These are phyloP conservation scores for Sutorius eximius DNA, from an alignment of 1,284 basidiomycete species.

Conservation along the genomic window DNA sequence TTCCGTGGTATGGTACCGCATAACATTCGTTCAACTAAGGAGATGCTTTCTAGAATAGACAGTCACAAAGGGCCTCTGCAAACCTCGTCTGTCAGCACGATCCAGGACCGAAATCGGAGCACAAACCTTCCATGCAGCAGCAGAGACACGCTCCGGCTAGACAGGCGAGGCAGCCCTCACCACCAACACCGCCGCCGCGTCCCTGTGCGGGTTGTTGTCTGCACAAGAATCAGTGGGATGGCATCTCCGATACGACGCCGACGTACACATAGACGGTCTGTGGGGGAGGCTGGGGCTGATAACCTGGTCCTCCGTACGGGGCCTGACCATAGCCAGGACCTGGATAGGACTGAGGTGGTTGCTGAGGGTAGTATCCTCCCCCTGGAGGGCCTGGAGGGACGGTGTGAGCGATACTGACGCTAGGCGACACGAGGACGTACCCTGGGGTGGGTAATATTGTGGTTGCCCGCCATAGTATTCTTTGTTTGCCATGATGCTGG, in stretches of 20 bases:
- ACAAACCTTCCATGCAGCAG: slow-evolving; percentile 76
- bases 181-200: slow-evolving; percentile 42
- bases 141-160: slow-evolving; percentile 70
- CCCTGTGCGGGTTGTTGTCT: slow-evolving; percentile 57
- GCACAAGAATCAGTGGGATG: slow-evolving; percentile 13
- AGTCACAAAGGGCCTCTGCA: slow-evolving; percentile 69
- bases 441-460: slow-evolving; percentile 69
- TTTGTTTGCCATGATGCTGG: slow-evolving; percentile 62
- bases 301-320: slow-evolving; percentile 37
- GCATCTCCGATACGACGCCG: not conserved
- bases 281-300: slow-evolving; percentile 67
- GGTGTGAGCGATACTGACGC: slow-evolving; percentile 9
- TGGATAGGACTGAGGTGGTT: slow-evolving; percentile 70
- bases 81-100: slow-evolving; percentile 3
- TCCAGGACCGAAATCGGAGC: not conserved
- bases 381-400: slow-evolving; percentile 52
- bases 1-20: slow-evolving; percentile 24
- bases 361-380: slow-evolving; percentile 76
- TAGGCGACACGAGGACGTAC: slow-evolving; percentile 37
- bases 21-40: slow-evolving; percentile 1
- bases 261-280: slow-evolving; percentile 74
- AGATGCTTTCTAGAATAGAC: slow-evolving; percentile 50
- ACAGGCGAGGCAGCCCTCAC: slow-evolving; percentile 62
- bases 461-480: slow-evolving; percentile 66
- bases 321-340: slow-evolving; percentile 37